Base-by-base conservation (phyloP, 768 basidiomycete species). In the Lactifluus echinatus region DNA sequence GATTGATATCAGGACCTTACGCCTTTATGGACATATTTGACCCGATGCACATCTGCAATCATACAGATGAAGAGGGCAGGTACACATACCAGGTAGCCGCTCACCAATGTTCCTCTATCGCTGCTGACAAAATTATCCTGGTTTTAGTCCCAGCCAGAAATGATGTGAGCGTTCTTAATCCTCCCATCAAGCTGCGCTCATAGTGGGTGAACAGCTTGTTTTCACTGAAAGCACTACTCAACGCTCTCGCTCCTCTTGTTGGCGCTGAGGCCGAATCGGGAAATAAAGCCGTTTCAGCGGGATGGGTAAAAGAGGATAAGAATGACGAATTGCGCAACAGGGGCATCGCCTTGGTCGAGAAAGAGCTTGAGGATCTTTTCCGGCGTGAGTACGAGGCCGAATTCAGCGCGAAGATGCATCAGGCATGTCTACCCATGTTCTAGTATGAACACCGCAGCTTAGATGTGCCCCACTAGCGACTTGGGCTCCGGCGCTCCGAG, bases 21-120 rank as follows among this genome's bases (percentile, higher is more conserved):
- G 89, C 91, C 0, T 94, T 92, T 72, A 96, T 95, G 93, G 94
- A 97, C 66, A 81, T 93, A 3, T 97, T 87, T 64, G 85, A 95
- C 62, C 68, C 81, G 0, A 72, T 75, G 50, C 94, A 96, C 64
- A 85, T 97, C 53, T 97, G 94, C 74, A 98, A 94, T 64, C 92
- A 94, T 68, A 81, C 82, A 1, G 93, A 96, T 65, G 79, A 80
- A 47, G 76, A 75, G 55, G 88, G 87, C 15, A 77, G 90, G 43
- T 93, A 93, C 64, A 77, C 87, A 2, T 93, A 90, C 72, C 73
- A 73, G 65, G 77, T 78, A 53, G n/a, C n/a, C 47, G 71, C 55
- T 24, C 17, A 21, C 24, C 34, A 53, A 49, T 2, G 34, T 37
- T 47, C 33, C 40, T 33, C 2, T 14, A n/a, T 28, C 19, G 24